Percentiles rank a stretch among this genome's conserved stretches.
phyloP scores from a whole-genome alignment of 2,329 filamentous ascomycete genomes.

The Ambrosiella beaveri region DNA sequence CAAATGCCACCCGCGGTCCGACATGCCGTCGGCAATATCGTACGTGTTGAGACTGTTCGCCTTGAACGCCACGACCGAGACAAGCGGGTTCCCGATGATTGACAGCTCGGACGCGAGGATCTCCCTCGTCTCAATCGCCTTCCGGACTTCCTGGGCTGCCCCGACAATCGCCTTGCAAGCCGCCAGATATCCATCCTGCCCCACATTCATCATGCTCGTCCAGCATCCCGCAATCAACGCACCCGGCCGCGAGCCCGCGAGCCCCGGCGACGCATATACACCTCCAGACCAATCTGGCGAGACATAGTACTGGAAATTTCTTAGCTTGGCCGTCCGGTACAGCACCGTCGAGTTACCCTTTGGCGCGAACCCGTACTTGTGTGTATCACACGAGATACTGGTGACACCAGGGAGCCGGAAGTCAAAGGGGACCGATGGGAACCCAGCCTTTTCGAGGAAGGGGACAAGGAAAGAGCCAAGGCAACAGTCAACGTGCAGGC shows the following conservation, averaged over 20 bases:
- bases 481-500: conserved; percentile 94
- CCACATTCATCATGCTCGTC: conserved; percentile 77
- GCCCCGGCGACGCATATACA: conserved; percentile 83
- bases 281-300: conserved; percentile 88
- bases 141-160: conserved; percentile 63
- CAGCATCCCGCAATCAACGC: conserved; percentile 93
- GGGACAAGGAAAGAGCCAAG: conserved; percentile 89
- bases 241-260: conserved; percentile 81
- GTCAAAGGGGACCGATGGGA: conserved; percentile 75
- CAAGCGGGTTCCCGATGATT: conserved; percentile 68
- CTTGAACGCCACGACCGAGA: conserved; percentile 78
- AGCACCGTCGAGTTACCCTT: conserved; percentile 92
- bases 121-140: conserved; percentile 53
- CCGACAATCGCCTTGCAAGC: conserved; percentile 80
- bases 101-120: conserved; percentile 55
- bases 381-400: conserved; percentile 88
- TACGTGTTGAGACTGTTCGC: conserved; percentile 81
- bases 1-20: conserved; percentile 74
- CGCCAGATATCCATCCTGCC: conserved; percentile 73
- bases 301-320: conserved; percentile 92
- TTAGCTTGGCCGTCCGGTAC: conserved; percentile 63
- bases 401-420: conserved; percentile 90
- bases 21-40: conserved; percentile 83
- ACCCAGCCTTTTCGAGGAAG: conserved; percentile 83
- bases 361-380: conserved; percentile 97